phyloP scores from a whole-genome alignment of 2,329 filamentous ascomycete genomes.

The Fusarium heterosporum region DNA sequence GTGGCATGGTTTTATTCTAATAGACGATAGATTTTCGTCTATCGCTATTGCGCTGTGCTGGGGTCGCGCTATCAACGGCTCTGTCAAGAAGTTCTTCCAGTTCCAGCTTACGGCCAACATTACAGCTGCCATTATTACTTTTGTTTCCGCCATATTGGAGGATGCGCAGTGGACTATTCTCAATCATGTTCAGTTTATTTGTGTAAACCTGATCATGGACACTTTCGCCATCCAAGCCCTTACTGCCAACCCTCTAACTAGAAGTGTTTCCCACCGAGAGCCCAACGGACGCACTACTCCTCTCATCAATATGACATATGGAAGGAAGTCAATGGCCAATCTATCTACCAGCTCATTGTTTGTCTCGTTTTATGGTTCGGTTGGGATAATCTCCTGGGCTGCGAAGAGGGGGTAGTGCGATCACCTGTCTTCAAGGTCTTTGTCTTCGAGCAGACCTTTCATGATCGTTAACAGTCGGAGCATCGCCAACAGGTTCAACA shows the following conservation, averaged over 20 bases:
- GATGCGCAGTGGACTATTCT: constrained; percentile 68
- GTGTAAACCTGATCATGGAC: constrained; percentile 78
- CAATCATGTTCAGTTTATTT: constrained; percentile 74
- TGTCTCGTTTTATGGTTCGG: constrained; percentile 71
- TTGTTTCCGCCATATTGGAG: constrained; percentile 69
- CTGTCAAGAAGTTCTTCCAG: constrained; percentile 76
- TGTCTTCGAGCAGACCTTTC: constrained; percentile 79
- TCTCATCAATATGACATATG: constrained; percentile 77
- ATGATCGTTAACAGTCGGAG: constrained; percentile 74
- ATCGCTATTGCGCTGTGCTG: constrained; percentile 76
- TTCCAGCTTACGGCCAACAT: constrained; percentile 78
- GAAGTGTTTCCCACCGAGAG: constrained; percentile 65
- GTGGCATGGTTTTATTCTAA: constrained; percentile 73
- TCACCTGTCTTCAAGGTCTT: constrained; percentile 77
- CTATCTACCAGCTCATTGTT: constrained; percentile 69
- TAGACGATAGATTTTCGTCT: constrained; percentile 74
- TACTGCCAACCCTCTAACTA: constrained; percentile 70
- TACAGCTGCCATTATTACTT: constrained; percentile 73
- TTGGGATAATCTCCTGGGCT: constrained; percentile 61
- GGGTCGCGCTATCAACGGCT: constrained; percentile 75
- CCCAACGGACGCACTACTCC: constrained; percentile 72
- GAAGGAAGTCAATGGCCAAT: constrained; percentile 73
- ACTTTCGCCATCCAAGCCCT: constrained; percentile 73
- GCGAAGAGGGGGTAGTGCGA: constrained; percentile 57
- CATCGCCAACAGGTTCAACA: constrained; percentile 87